Percentiles rank a stretch among this genome's conserved stretches.
phyloP scores from a whole-genome alignment of 306 rosid genomes.

The Quillaja saponaria region DNA sequence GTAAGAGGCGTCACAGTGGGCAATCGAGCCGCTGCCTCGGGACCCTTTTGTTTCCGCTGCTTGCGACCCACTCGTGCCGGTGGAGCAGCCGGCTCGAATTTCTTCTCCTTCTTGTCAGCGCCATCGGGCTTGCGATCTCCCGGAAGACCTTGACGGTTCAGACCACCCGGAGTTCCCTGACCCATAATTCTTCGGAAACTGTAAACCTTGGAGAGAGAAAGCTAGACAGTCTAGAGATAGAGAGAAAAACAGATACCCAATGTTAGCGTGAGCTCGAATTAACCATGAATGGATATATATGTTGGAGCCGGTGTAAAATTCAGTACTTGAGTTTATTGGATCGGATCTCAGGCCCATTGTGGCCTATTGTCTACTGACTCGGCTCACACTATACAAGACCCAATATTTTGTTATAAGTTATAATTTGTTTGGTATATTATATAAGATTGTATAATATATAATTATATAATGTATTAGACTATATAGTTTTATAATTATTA shows the following conservation, averaged over 20 bases:
- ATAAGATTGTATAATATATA: too few relatives aligned
- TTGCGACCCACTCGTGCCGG: conserved; percentile 90
- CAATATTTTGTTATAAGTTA: too few relatives aligned
- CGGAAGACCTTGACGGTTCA: conserved; percentile 73
- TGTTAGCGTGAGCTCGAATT: conserved; percentile 30
- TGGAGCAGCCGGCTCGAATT: conserved; percentile 91
- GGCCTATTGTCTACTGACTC: too few relatives aligned
- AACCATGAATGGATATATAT: neutral
- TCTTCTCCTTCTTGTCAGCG: conserved; percentile 84
- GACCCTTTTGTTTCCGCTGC: conserved; percentile 90
- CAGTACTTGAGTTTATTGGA: too few relatives aligned
- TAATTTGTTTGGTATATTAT: too few relatives aligned
- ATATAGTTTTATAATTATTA: too few relatives aligned
- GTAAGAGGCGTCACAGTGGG: conserved; percentile 82
- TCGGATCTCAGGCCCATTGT: too few relatives aligned
- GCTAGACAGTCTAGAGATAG: neutral
- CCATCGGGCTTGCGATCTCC: conserved; percentile 84
- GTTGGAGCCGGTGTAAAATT: too few relatives aligned
- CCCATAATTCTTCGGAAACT: conserved; percentile 29
- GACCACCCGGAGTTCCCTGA: conserved; percentile 88
- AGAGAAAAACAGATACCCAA: neutral
- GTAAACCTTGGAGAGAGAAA: neutral
- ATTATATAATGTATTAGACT: too few relatives aligned
- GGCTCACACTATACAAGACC: too few relatives aligned
- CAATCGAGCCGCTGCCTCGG: conserved; percentile 83